Conservation (phyloP, 495 filamentous ascomycete genomes). For the Neurospora cerealis region DNA sequence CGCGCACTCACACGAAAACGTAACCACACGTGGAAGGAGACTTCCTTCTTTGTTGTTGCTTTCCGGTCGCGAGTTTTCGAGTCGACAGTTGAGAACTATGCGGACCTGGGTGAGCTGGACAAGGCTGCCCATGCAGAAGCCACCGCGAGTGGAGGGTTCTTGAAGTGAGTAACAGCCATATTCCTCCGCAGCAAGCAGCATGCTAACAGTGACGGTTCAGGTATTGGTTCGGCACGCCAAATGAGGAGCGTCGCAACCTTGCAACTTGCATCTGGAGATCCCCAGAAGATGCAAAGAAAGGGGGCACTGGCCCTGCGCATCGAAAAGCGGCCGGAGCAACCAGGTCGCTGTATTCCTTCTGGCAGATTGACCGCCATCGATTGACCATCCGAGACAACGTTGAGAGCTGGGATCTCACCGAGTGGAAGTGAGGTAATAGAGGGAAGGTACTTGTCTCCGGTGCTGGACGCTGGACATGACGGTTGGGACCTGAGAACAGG, state of each 20-base stretch:
- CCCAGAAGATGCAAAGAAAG: constrained; percentile 57
- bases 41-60: constrained; percentile 69
- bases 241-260: constrained; percentile 54
- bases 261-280: constrained; percentile 72
- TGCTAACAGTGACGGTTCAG: constrained; percentile 22
- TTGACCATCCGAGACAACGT: constrained; percentile 49
- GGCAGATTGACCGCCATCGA: constrained; percentile 54
- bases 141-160: constrained; percentile 63
- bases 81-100: constrained; percentile 40
- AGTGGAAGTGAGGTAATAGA: constrained; percentile 33
- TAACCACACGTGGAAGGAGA: constrained; percentile 49
- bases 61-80: constrained; percentile 64
- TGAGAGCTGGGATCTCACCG: constrained; percentile 45
- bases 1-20: constrained; percentile 31
- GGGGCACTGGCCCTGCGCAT: constrained; percentile 51
- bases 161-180: constrained; percentile 46
- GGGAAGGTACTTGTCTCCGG: not conserved
- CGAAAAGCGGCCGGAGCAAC: constrained; percentile 41
- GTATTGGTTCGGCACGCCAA: constrained; percentile 71
- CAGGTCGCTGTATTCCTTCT: constrained; percentile 43
- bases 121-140: constrained; percentile 69
- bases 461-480: not conserved
- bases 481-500: not conserved
- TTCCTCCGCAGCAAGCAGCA: constrained; percentile 2
- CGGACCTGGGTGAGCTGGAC: constrained; percentile 58